Evolutionary conservation across 495 filamentous ascomycete genomes (phyloP), one percentile per base, ranked within the genome.

Genomic region (Aspergillus bertholletiae): DNA sequence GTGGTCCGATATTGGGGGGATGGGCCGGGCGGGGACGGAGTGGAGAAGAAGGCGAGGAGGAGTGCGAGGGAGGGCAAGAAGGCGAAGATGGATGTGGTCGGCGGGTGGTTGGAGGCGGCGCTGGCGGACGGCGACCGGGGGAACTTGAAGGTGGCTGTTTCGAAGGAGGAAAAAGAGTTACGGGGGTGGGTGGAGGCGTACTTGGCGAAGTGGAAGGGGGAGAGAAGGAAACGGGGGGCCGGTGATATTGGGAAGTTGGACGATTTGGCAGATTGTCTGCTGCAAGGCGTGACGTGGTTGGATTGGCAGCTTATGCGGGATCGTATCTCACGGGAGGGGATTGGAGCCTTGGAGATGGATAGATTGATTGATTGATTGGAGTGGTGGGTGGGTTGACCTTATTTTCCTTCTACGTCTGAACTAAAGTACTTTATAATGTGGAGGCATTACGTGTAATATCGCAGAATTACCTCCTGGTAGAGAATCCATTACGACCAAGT

Each of bases 241-340:
- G 24, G 35, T 40, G 61, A 67, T 54, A 59, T 78, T 27, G 72
- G 67, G 18, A 97, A 97, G 68, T 62, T 96, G 58, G 93, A 97
- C 74, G 93, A 97, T 77, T 73, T 97, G 57, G 88, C 91, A 6
- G 93, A 97, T 80, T 89, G 88, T 68, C 68, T 97, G 27, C 62
- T 96, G 57, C 93, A 97, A 72, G 94, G 87, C 0, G 72, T 91
- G 57, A 87, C 90, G 9, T 96, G 89, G 88, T 67, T 92, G 46
- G 78, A 87, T 52, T 97, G 93, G 93, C 82, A 92, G 64, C 69
- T 76, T 56, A 92, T 90, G 67, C 69, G 84, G 55, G 74, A 74
- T 51, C 60, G 63, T 34, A 61, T 88, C 26, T 67, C 37, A 12
- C 54, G 55, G 55, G 75, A 65, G 59, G 74, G 53, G 12, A 63